Evolutionary conservation across 2,329 filamentous ascomycete species (phyloP), one percentile per base, ranked within the genome.

Genomic region (Fusarium agapanthi): DNA sequence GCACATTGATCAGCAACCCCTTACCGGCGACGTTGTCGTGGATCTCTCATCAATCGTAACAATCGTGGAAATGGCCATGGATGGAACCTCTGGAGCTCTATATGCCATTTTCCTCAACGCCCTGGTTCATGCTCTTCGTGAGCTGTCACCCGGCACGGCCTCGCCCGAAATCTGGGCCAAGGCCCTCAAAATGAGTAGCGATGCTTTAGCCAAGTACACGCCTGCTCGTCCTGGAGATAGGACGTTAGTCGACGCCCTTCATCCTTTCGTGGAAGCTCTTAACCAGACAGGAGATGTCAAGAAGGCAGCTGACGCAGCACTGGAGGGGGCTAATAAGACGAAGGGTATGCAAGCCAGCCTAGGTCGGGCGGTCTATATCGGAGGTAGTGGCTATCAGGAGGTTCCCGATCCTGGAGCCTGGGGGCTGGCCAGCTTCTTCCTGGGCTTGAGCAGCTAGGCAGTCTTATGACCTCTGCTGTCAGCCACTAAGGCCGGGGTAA

Each of bases 281-380:
- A 86, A 83, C 12, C 82, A 88, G 77, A 91, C 90, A 1, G 89
- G 89, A 20, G 89, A 93, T 79, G 80, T 96, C 26, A 87, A 89
- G 73, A 86, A 90, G 79, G 95, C 96, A 13, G 94, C 94, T 0
- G 86, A 90, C 76, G 94, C 93, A 5, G 92, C 95, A 1, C 88
- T 89, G 71, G 86, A 90, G 51, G 96, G 92, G 1, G 92, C 95
- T 8, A 92, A 95, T 72, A 89, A 89, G 35, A 98, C 96, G 26
- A 97, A 95, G 85, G 93, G 92, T 30, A 98, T 99, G 95, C 90
- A 92, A 81, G 94, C 96, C 45, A 96, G 92, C 76, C 85, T 99
- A 44, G 96, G 96, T 13, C 75, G 86, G 67, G 79, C 82, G 2
- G 83, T 84, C 11, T 84, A 84, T 64, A 80, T 84, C 10, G 83